Base-by-base conservation (phyloP, 345 rosid genomes). In the Gossypium arboreum region DNA sequence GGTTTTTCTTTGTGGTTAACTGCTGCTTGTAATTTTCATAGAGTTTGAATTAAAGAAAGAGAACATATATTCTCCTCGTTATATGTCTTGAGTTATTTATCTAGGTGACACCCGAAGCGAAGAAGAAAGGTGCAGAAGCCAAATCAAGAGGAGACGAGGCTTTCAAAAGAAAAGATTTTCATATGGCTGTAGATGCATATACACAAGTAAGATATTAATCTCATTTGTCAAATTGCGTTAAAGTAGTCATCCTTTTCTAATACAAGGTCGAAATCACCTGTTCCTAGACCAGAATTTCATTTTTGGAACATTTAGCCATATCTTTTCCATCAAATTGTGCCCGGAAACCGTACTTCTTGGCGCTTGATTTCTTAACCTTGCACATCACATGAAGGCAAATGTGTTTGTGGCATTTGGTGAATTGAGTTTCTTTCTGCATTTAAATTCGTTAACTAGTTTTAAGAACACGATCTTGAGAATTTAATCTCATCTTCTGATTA, bases 91-190 rank as follows among this genome's bases (percentile, higher is more conserved):
- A 47, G 16, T 13, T 64, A 69, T 54, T 71, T 73, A 61, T 74
- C 65, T 85, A 92, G 97, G 95, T 90, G 76, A 76, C 90, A n/a
- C 86, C 86, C 39, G 97, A 92, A 85, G 87, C 88, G 45, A 92
- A 88, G 83, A 81, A 80, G 76, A 92, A 86, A 85, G 94, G 95
- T 22, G 95, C 88, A 12, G 94, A 92, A 84, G 95, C 98, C 22
- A 94, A 94, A 89, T 82, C 89, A 65, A 90, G 98, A 89, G 98
- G 93, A 82, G 88, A 88, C 43, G 97, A 89, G 9, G 97, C 95
- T 6, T 90, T 86, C 78, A 84, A 73, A 69, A 83, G 89, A 80
- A 85, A 91, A 48, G 93, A 92, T 75, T 88, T 61, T 73, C 87
- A 48, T 6, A 73, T 80, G 76, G 94, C 98, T 41, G 73, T 91